A percentile compares a stretch with the other conserved stretches of the same genome.
Conservation (phyloP, 257 asterid species). For the Solanum arcanum region DNA sequence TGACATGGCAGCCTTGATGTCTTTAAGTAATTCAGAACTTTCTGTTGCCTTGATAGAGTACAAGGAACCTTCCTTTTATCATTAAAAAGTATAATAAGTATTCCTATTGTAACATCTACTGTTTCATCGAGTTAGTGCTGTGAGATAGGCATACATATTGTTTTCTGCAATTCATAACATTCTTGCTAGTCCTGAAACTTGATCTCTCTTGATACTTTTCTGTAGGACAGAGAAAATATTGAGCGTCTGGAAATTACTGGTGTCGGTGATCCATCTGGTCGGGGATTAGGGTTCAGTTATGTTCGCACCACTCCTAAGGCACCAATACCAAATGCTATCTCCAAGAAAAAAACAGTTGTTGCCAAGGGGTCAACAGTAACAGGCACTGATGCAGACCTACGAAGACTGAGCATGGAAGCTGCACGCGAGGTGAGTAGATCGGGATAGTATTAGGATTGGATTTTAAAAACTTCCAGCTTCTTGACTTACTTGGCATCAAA, state of each 20-base stretch:
- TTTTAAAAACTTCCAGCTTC: not conserved
- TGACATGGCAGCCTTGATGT: not conserved
- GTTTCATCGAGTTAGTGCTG: not conserved
- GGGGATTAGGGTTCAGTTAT: conserved; percentile 98
- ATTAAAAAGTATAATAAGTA: not conserved
- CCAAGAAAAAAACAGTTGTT: conserved; percentile 74
- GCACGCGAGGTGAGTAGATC: conserved; percentile 77
- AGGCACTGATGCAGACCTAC: conserved; percentile 98
- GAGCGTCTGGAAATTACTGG: conserved; percentile 98
- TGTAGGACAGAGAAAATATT: conserved; percentile 82
- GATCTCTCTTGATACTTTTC: conserved; percentile 2
- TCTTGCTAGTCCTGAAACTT: not conserved
- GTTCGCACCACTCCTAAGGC: conserved; percentile 87
- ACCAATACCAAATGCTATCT: conserved; percentile 59
- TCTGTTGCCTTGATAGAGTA: not conserved
- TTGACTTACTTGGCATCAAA: not conserved
- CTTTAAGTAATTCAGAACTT: not conserved
- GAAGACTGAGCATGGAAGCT: conserved; percentile 99
- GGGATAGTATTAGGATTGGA: not conserved
- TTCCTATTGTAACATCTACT: not conserved
- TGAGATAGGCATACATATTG: not conserved
- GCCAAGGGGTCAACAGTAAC: conserved; percentile 93
- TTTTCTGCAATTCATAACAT: not conserved
- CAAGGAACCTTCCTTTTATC: not conserved
- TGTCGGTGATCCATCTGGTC: conserved; percentile 98